These are phyloP conservation scores for Auricularia cornea DNA, from an alignment of 768 basidiomycete species.

Conservation along the genomic window DNA sequence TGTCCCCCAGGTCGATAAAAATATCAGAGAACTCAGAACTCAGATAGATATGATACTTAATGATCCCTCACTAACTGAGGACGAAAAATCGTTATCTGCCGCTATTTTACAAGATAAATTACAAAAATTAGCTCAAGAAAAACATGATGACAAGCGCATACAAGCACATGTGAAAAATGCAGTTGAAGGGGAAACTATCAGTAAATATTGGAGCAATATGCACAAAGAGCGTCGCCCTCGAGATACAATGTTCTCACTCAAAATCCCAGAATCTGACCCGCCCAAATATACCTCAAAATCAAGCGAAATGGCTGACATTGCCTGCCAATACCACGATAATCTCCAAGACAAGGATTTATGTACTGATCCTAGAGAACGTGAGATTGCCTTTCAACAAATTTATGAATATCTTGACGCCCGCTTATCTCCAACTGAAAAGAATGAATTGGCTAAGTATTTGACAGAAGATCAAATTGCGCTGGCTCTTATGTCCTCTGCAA, in stretches of 20 bases:
- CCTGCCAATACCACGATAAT: neutral
- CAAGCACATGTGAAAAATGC: neutral
- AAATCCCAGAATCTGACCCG: neutral
- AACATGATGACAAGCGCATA: neutral
- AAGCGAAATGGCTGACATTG: neutral
- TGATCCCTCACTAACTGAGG: neutral
- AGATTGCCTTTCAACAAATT: neutral
- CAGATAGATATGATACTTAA: neutral
- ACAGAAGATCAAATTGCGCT: neutral
- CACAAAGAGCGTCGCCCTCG: neutral
- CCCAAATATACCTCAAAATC: neutral
- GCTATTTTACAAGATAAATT: neutral
- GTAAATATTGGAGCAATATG: neutral
- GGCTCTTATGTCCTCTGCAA: too few relatives aligned
- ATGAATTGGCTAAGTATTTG: constrained; percentile 22
- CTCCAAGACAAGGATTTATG: neutral
- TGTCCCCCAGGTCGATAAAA: neutral
- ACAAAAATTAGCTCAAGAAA: neutral
- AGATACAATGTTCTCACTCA: neutral
- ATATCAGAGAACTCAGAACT: neutral
- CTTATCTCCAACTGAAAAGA: neutral
- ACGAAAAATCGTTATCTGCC: neutral
- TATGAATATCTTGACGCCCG: neutral
- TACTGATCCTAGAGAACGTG: neutral
- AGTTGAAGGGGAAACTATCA: neutral